These are phyloP conservation scores for Yarrowia sp. DNA, from an alignment of 805 yeast species.

Conservation along the genomic window DNA sequence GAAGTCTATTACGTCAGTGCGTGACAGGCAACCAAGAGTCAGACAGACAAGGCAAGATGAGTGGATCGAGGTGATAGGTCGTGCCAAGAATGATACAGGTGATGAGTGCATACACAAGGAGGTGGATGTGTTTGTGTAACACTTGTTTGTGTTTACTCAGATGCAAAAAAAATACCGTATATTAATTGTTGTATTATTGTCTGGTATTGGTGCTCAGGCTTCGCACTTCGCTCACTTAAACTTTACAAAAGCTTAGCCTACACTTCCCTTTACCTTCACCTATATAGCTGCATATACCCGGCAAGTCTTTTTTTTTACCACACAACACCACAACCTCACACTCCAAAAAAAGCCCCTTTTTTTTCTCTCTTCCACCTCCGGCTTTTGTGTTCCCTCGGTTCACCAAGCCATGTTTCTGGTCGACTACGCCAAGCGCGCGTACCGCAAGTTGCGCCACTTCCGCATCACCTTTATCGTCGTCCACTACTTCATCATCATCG, in stretches of 20 bases:
- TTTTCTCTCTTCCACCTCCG: background rate
- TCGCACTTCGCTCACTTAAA: too few species aligned
- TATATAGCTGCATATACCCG: conserved; percentile 23
- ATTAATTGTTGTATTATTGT: too few species aligned
- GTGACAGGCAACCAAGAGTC: background rate
- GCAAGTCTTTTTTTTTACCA: background rate
- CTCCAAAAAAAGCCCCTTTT: background rate
- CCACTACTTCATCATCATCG: conserved; percentile 58
- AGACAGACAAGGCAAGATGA: background rate
- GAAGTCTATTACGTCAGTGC: background rate
- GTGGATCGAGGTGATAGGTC: background rate
- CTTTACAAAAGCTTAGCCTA: too few species aligned
- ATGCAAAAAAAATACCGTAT: too few species aligned
- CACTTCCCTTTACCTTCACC: too few species aligned
- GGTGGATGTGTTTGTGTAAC: too few species aligned
- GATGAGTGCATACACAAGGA: too few species aligned
- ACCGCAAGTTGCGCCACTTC: conserved; percentile 20
- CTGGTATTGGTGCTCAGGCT: too few species aligned
- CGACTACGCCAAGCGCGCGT: conserved; percentile 11
- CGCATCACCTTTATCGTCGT: conserved; percentile 30
- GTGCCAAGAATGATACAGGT: too few species aligned
- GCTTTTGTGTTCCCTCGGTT: background rate
- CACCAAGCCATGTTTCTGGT: conserved; percentile 1
- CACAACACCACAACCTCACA: background rate
- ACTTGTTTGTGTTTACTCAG: too few species aligned